A percentile compares a stretch with the other conserved stretches of the same genome.
These are phyloP conservation scores for Xylaria grammica DNA, from an alignment of 495 filamentous ascomycete species.

Conservation along the genomic window DNA sequence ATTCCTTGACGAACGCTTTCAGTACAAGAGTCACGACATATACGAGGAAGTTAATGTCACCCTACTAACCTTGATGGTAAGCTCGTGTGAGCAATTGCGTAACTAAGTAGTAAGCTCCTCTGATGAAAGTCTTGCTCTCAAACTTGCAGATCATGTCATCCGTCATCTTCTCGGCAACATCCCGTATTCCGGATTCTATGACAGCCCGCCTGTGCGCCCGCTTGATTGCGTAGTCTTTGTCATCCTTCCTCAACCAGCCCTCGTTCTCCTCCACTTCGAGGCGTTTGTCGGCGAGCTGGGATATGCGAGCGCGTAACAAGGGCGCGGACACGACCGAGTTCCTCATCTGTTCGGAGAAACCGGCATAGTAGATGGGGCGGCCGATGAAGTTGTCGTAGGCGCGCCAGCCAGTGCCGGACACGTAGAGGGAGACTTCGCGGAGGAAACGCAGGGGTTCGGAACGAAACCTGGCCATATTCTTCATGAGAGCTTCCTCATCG, in stretches of 20 bases:
- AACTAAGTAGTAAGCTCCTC: constrained; percentile 85
- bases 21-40: not conserved
- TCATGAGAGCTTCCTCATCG: constrained; percentile 76
- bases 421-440: constrained; percentile 87
- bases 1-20: constrained; percentile 52
- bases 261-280: constrained; percentile 76
- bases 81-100: constrained; percentile 89
- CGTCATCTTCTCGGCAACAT: constrained; percentile 83
- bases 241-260: constrained; percentile 65
- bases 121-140: constrained; percentile 91
- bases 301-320: constrained; percentile 73
- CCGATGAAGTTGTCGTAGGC: constrained; percentile 90
- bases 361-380: constrained; percentile 90
- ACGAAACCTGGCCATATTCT: constrained; percentile 79
- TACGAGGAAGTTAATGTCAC: constrained; percentile 20
- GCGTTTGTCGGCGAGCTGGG: constrained; percentile 74
- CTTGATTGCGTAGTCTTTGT: constrained; percentile 60
- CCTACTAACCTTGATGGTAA: constrained; percentile 78
- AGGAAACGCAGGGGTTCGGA: constrained; percentile 72
- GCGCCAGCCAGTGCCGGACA: constrained; percentile 90
- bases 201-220: constrained; percentile 67
- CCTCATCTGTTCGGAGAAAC: constrained; percentile 92
- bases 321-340: constrained; percentile 71
- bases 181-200: constrained; percentile 57
- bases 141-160: constrained; percentile 99